These are phyloP conservation scores for Paxillus rubicundulus DNA, from an alignment of 768 basidiomycete genomes.

Conservation along the genomic window DNA sequence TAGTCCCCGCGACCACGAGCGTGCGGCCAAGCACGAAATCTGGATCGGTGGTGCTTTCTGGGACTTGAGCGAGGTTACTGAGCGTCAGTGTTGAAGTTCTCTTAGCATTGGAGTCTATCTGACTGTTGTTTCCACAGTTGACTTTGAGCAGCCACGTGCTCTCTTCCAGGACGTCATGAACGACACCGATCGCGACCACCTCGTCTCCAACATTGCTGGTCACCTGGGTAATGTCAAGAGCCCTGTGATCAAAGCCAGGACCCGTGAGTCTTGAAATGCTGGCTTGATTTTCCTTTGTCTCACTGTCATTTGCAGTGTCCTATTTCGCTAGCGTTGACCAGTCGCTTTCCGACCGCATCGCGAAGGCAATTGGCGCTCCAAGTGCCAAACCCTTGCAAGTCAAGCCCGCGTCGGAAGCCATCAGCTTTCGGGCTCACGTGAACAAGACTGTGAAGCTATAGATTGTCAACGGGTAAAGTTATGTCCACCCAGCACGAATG, in stretches of 20 bases:
- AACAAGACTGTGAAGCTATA: slow-evolving; percentile 1
- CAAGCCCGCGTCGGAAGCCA: slow-evolving; percentile 56
- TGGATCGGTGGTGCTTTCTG: slow-evolving; percentile 70
- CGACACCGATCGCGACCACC: slow-evolving; percentile 55
- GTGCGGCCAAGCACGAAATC: slow-evolving; percentile 59
- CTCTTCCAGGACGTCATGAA: slow-evolving; percentile 69
- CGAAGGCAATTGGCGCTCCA: slow-evolving; percentile 64
- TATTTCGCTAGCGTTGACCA: slow-evolving; percentile 82
- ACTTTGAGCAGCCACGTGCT: slow-evolving; percentile 81
- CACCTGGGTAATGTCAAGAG: slow-evolving; percentile 65
- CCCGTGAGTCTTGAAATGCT: slow-evolving; percentile 48
- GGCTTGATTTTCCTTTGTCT: neutral
- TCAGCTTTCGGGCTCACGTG: slow-evolving; percentile 43
- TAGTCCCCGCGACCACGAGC: slow-evolving; percentile 36
- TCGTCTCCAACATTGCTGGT: slow-evolving; percentile 63
- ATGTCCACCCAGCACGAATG: neutral
- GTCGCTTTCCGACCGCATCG: slow-evolving; percentile 70
- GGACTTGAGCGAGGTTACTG: slow-evolving; percentile 72
- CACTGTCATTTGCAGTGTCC: slow-evolving; percentile 45
- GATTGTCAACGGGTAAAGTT: neutral
- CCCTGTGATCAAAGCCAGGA: slow-evolving; percentile 54
- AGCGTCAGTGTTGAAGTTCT: slow-evolving; percentile 52
- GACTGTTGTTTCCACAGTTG: slow-evolving; percentile 43
- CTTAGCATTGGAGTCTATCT: neutral
- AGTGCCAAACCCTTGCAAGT: slow-evolving; percentile 57